Evolutionary conservation across 805 yeast genomes (phyloP).

Genomic region (Metschnikowia proteae): DNA sequence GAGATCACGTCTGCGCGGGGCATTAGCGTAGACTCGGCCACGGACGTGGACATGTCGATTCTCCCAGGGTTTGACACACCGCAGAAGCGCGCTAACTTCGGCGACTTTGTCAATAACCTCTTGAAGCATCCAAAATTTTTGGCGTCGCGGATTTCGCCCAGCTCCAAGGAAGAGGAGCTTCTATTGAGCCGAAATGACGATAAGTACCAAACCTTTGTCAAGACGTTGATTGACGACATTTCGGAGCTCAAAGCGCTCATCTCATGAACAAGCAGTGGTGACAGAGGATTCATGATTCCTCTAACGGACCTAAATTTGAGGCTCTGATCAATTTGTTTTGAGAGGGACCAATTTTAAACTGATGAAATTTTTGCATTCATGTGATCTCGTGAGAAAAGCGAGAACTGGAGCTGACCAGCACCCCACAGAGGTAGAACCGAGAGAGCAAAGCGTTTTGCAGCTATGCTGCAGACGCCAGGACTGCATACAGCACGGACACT

Average conservation of each 20-base stretch:
- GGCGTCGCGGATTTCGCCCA: slow-evolving; percentile 61
- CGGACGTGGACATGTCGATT: slow-evolving; percentile 26
- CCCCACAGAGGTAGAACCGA: too few species aligned
- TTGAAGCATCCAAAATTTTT: slow-evolving; percentile 84
- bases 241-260: slow-evolving; percentile 48
- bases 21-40: slow-evolving; percentile 19
- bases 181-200: slow-evolving; percentile 47
- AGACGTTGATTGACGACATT: slow-evolving; percentile 47
- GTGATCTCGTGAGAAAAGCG: too few species aligned
- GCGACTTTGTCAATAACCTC: slow-evolving; percentile 61
- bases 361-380: too few species aligned
- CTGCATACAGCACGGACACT: too few species aligned
- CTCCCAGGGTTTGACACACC: slow-evolving; percentile 62
- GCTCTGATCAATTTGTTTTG: too few species aligned
- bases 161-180: slow-evolving; percentile 62
- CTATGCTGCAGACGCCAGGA: too few species aligned
- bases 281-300: too few species aligned
- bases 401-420: too few species aligned
- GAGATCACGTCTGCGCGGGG: slow-evolving; percentile 51
- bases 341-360: too few species aligned
- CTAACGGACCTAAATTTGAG: too few species aligned
- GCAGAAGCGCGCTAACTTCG: slow-evolving; percentile 56
- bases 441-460: too few species aligned
- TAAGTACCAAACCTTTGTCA: slow-evolving; percentile 33
- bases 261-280: neutral